Base-by-base conservation (phyloP, 2,329 filamentous ascomycete species). In the Chaetothyriales sp. region DNA sequence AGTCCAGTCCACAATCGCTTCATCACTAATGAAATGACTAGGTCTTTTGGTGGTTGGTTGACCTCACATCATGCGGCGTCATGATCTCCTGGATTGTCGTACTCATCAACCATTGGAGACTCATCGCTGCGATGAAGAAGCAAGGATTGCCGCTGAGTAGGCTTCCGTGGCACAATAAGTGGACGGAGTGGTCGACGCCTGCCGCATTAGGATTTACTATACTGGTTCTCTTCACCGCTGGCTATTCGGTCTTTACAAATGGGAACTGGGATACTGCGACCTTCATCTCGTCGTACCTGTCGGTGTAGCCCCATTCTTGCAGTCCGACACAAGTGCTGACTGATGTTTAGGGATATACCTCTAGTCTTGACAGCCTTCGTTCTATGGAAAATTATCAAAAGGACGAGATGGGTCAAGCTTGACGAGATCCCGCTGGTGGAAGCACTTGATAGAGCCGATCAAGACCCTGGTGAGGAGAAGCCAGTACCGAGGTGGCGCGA, bases 201-300 rank as follows among this genome's bases (percentile, higher is more conserved):
- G 66, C 70, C 7, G 77, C 78, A 0, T 70, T 89, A 4, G 62
- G 72, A 54, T 77, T 82, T 56, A 78, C 75, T 61, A 69, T 81
- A 25, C 65, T 84, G 43, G 82, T 87, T 54, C 68, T 89, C 2
- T 70, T 88, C 43, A 88, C 85, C 3, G 78, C 80, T 40, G 84
- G 84, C 0, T 88, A 88, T 58, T 55, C 69, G 1, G 77, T 79
- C 2, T 83, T 83, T 53, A 80, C 77, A 1, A 66, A 66, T 37
- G 79, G 79, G 2, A 75, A 77, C 52, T 83, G 79, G 78, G 69
- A 75, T 51, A 61, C 76, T 0, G 72, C 72, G 18, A 69, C 66
- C 1, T 83, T 83, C 57, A 73, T 83, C 1, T 81, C 80, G 0
- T 74, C 78, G 0, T 83, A 83, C 55, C 61, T 83, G 76, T 83